Base-by-base conservation (phyloP, 2,329 filamentous ascomycete genomes). In the Dryadomyces quercivorus region DNA sequence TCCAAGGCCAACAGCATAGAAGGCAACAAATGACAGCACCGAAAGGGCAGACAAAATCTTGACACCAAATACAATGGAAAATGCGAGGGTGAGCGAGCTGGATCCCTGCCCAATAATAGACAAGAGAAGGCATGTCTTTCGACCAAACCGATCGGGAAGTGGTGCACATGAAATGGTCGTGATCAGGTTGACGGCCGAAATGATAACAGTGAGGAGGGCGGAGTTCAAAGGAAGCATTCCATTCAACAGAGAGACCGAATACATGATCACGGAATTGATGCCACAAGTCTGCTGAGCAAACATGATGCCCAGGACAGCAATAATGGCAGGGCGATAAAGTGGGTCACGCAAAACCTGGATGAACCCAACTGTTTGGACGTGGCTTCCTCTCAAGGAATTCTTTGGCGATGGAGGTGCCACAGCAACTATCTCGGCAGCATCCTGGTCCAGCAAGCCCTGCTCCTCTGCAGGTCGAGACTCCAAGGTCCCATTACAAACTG, bases 231-330 rank as follows among this genome's bases (percentile, higher is more conserved):
- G 86, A 0, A 98, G 78, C 1, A 97, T 78, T 59, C 83, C 82
- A 36, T 86, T 82, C 15, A 98, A 78, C 1, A 98, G 81, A 0
- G 88, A 90, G 6, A 97, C 93, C 2, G 91, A 95, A 69, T 98
- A 98, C 91, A 98, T 96, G 70, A 97, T 86, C 64, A 97, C 92
- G 56, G 86, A 92, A 77, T 98, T 97, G 72, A 97, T 92, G 49
- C 89, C 92, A 56, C 87, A 92, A 42, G 96, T 76, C 67, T 98
- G 93, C 67, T 97, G 93, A 1, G 88, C 85, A 56, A 91, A 77
- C 91, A 97, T 96, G 61, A 95, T 84, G 1, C 88, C 90, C 13
- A 95, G 78, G 3, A 95, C 88, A 5, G 91, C 89, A 57, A 93
- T 76, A 53, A 94, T 84, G 52, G 86, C 86, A 0, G 82, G 84